These are phyloP conservation scores for Cyberlindnera mississippiensis DNA, from an alignment of 805 yeast genomes.

Conservation along the genomic window DNA sequence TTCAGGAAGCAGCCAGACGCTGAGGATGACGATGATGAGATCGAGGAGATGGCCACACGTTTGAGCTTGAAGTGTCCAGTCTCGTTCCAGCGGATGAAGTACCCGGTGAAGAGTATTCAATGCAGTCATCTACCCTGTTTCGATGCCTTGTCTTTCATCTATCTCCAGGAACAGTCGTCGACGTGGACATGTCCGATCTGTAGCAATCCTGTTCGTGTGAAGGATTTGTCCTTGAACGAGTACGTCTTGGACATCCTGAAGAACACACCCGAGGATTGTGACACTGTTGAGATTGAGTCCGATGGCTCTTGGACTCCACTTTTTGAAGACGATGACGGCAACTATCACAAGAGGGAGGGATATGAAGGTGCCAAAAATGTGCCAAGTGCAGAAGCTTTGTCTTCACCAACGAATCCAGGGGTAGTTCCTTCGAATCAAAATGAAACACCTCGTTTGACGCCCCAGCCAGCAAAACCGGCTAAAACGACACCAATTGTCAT, in stretches of 20 bases:
- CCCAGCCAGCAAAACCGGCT: background rate
- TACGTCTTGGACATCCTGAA: slow-evolving; percentile 61
- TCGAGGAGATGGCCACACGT: slow-evolving; percentile 61
- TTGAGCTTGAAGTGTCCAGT: slow-evolving; percentile 77
- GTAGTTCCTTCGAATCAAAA: background rate
- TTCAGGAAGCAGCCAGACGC: slow-evolving; percentile 30
- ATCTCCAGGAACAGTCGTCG: slow-evolving; percentile 74
- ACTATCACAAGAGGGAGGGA: slow-evolving; percentile 6
- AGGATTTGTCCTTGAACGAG: slow-evolving; percentile 69
- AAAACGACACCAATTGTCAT: slow-evolving; percentile 12
- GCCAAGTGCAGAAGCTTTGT: background rate
- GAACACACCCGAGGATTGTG: slow-evolving; percentile 50
- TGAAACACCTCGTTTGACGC: background rate
- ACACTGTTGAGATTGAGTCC: slow-evolving; percentile 58
- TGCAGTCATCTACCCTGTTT: slow-evolving; percentile 88
- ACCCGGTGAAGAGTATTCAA: slow-evolving; percentile 64
- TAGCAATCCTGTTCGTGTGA: slow-evolving; percentile 44
- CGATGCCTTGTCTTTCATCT: slow-evolving; percentile 71
- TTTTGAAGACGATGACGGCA: slow-evolving; percentile 25
- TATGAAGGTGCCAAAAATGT: background rate
- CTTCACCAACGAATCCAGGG: background rate
- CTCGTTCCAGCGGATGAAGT: slow-evolving; percentile 60
- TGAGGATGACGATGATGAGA: slow-evolving; percentile 63
- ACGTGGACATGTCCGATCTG: slow-evolving; percentile 92
- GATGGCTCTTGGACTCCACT: slow-evolving; percentile 71